These are phyloP conservation scores for Globisporangium polare DNA, from an alignment of 352 stramenopile species.

Conservation along the genomic window DNA sequence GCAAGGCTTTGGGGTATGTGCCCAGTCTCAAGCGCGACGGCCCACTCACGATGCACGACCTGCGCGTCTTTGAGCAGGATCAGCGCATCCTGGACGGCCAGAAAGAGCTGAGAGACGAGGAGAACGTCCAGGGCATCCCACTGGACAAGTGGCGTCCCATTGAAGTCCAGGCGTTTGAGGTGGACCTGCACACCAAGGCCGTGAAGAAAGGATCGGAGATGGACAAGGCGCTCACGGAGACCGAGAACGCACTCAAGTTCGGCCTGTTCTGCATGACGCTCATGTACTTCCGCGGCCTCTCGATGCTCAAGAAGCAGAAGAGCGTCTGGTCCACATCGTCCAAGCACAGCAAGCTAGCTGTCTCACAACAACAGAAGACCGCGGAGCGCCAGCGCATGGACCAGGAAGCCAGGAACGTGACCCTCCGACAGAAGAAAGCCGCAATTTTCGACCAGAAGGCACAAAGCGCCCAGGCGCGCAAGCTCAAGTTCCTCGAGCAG, in stretches of 20 bases:
- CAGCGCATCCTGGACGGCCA: constrained; percentile 32
- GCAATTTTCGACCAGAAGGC: constrained; percentile 52
- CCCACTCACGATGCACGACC: constrained; percentile 60
- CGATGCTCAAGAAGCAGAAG: constrained; percentile 85
- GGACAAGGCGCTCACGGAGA: constrained; percentile 72
- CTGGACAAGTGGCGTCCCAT: constrained; percentile 77
- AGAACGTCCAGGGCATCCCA: constrained; percentile 45
- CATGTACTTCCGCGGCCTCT: constrained; percentile 94
- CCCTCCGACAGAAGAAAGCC: constrained; percentile 31
- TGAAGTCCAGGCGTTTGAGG: constrained; percentile 54
- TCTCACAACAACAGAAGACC: constrained; percentile 19
- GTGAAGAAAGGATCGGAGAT: constrained; percentile 61
- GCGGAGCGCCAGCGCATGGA: constrained; percentile 51
- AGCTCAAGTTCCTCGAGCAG: constrained; percentile 66
- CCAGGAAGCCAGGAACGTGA: constrained; percentile 40
- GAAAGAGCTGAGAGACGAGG: constrained; percentile 26
- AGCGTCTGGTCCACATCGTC: constrained; percentile 52
- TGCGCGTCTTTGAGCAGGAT: constrained; percentile 57
- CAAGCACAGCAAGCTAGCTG: constrained; percentile 15
- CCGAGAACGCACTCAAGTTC: constrained; percentile 94
- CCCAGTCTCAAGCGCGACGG: constrained; percentile 84
- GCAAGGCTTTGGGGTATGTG: constrained; percentile 68
- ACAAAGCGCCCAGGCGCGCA: constrained; percentile 50
- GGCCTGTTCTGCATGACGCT: constrained; percentile 95
- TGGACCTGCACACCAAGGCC: constrained; percentile 50